Evolutionary conservation across 768 basidiomycete species (phyloP).

Genomic region (Steccherinum ochraceum): DNA sequence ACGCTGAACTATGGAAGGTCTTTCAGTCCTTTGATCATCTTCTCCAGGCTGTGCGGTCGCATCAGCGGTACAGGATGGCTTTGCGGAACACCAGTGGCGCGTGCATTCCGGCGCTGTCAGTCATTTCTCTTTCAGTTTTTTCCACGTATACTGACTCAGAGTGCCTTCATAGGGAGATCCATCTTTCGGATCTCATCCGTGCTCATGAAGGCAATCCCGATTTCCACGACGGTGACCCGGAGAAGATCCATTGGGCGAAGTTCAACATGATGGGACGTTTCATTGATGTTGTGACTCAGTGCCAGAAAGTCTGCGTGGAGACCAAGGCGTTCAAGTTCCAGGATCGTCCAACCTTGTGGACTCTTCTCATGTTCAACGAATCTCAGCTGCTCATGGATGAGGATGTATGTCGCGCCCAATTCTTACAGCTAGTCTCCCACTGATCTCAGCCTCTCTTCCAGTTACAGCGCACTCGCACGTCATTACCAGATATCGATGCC

Average conservation of each 20-base stretch:
- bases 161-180: constrained; percentile 61
- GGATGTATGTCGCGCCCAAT: constrained; percentile 49
- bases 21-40: constrained; percentile 82
- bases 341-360: constrained; percentile 47
- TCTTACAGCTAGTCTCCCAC: no score
- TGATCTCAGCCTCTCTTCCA: constrained; percentile 24
- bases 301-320: constrained; percentile 68
- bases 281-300: constrained; percentile 68
- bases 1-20: constrained; percentile 67
- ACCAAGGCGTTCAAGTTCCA: constrained; percentile 46
- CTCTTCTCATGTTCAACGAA: constrained; percentile 38
- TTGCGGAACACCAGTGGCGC: constrained; percentile 79
- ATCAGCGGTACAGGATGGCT: constrained; percentile 88
- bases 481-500: constrained; percentile 39
- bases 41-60: constrained; percentile 73
- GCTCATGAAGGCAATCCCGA: constrained; percentile 84
- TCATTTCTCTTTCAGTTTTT: constrained; percentile 1
- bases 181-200: constrained; percentile 83
- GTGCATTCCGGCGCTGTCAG: constrained; percentile 79
- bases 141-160: constrained; percentile 1
- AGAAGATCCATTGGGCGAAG: constrained; percentile 92
- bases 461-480: constrained; percentile 65
- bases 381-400: constrained; percentile 58
- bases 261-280: constrained; percentile 90
- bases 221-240: constrained; percentile 54